These are phyloP conservation scores for Fusarium vanettenii DNA, from an alignment of 2,329 filamentous ascomycete species.

Conservation along the genomic window DNA sequence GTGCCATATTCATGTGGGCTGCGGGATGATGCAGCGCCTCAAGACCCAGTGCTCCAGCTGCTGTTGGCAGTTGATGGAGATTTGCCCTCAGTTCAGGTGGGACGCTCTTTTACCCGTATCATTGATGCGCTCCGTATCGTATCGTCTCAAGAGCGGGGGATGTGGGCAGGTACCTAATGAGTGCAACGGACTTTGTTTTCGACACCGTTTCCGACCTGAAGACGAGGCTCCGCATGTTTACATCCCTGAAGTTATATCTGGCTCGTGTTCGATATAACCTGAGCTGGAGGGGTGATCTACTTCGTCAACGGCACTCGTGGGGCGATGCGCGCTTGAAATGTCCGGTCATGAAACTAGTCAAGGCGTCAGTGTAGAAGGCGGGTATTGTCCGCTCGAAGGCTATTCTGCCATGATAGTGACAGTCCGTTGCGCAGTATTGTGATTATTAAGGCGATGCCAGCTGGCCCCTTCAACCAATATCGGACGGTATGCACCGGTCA, in stretches of 20 bases:
- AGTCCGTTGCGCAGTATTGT: background rate
- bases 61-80: background rate
- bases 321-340: slow-evolving; percentile 4
- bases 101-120: background rate
- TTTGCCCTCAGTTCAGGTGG: slow-evolving; percentile 1
- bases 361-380: background rate
- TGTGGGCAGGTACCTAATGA: background rate
- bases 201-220: background rate
- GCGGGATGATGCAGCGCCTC: background rate
- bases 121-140: slow-evolving; percentile 10
- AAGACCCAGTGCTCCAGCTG: background rate
- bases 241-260: background rate
- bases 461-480: background rate
- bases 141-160: background rate
- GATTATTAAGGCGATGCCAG: background rate
- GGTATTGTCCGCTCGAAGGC: background rate
- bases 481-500: background rate
- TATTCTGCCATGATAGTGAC: background rate
- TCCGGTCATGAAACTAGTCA: background rate
- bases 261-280: slow-evolving; percentile 6
- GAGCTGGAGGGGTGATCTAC: background rate
- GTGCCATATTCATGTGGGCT: slow-evolving; percentile 4
- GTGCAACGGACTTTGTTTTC: slow-evolving; percentile 1
- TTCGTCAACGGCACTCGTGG: background rate
- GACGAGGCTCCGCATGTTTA: background rate